These are phyloP conservation scores for Magnaporthiopsis rhizophila DNA, from an alignment of 2,329 filamentous ascomycete genomes.

Conservation along the genomic window DNA sequence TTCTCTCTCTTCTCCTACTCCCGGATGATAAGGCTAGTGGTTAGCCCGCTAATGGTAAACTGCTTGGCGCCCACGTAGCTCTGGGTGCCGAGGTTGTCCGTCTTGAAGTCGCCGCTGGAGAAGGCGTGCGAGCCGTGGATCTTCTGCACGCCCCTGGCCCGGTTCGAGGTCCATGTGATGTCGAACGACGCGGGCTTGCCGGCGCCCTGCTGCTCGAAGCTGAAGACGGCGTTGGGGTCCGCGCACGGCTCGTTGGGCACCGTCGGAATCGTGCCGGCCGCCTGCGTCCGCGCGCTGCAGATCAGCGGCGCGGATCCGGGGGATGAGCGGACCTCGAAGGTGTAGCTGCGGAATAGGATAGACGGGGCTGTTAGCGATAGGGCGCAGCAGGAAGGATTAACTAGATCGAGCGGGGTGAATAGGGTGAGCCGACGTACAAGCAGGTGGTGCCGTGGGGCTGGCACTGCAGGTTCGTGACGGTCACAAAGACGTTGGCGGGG, in stretches of 20 bases:
- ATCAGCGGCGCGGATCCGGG: constrained; percentile 3
- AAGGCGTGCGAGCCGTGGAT: constrained; percentile 4
- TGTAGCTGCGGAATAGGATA: neutral
- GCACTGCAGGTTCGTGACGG: constrained; percentile 7
- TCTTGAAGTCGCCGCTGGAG: constrained; percentile 1
- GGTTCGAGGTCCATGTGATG: constrained; percentile 6
- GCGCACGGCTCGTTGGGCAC: constrained; percentile 6
- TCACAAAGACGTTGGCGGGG: constrained; percentile 5
- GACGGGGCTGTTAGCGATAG: neutral
- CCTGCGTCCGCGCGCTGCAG: constrained; percentile 4
- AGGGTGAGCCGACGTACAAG: neutral
- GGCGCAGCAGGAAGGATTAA: no score
- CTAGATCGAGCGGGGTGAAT: neutral
- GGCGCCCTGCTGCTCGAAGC: neutral
- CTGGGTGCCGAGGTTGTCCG: neutral
- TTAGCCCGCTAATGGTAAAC: constrained; percentile 63
- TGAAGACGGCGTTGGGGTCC: constrained; percentile 6
- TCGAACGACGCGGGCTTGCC: constrained; percentile 2
- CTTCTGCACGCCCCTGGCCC: constrained; percentile 5
- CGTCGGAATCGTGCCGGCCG: neutral
- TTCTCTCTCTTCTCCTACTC: neutral
- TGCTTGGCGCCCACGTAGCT: constrained; percentile 49
- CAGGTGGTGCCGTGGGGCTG: constrained; percentile 6
- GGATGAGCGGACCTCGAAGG: constrained; percentile 6
- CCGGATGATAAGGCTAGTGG: constrained; percentile 11